Conservation (phyloP, 2,329 filamentous ascomycete genomes). For the Arthrinium phaeospermum region DNA sequence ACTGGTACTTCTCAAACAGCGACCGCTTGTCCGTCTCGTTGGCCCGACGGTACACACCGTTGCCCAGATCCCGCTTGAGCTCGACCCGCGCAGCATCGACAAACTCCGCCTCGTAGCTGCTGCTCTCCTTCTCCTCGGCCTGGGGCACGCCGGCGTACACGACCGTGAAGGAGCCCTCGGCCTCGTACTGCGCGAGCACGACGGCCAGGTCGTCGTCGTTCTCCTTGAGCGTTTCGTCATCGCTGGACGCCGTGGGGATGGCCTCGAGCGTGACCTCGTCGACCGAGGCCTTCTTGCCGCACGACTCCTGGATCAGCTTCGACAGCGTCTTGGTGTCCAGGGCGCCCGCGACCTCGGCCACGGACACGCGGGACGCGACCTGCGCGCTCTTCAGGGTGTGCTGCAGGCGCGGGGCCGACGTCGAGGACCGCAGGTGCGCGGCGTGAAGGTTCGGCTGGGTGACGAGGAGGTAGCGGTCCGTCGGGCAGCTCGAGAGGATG, state of each 20-base stretch:
- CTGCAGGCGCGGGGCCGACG: conserved; percentile 56
- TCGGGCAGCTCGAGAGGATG: conserved; percentile 72
- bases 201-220: conserved; percentile 60
- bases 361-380: conserved; percentile 49
- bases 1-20: conserved; percentile 93
- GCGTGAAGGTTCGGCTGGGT: conserved; percentile 77
- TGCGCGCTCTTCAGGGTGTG: conserved; percentile 43
- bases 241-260: conserved; percentile 42
- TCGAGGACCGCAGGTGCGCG: conserved; percentile 65
- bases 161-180: conserved; percentile 68
- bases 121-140: conserved; percentile 21
- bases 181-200: conserved; percentile 47
- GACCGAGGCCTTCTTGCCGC: conserved; percentile 46
- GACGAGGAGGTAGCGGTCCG: conserved; percentile 77
- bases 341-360: conserved; percentile 64
- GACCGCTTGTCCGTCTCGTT: conserved; percentile 54
- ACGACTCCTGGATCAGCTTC: conserved; percentile 53
- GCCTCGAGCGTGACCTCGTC: conserved; percentile 48
- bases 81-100: conserved; percentile 70
- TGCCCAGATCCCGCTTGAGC: conserved; percentile 66
- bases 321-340: conserved; percentile 48
- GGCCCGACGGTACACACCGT: conserved; percentile 42
- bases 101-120: conserved; percentile 68
- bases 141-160: conserved; percentile 73
- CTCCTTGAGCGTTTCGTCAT: conserved; percentile 43